phyloP scores from a whole-genome alignment of 108 stramenopile genomes.

The Nitzschia sp. region DNA sequence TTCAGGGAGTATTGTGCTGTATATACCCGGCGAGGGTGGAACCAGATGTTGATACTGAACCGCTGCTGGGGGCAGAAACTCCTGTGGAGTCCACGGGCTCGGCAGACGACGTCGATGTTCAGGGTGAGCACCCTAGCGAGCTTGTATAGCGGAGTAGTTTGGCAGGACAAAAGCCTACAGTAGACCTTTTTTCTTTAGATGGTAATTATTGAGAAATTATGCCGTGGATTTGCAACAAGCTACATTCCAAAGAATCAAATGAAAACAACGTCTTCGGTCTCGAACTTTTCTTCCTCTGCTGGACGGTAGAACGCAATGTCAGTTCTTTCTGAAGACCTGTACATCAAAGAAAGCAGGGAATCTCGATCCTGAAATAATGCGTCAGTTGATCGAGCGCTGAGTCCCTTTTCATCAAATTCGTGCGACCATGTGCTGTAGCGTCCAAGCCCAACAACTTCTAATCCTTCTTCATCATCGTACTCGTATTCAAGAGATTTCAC shows the following conservation, averaged over 20 bases:
- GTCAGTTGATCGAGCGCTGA: background rate
- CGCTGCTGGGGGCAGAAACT: slow-evolving; percentile 4
- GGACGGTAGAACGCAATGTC: slow-evolving; percentile 12
- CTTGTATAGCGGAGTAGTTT: slow-evolving; percentile 4
- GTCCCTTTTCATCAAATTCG: slow-evolving; percentile 10
- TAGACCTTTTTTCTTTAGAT: too few relatives aligned
- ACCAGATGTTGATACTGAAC: slow-evolving; percentile 15
- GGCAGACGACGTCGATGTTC: background rate
- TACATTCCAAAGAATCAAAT: too few relatives aligned
- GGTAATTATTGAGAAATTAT: too few relatives aligned
- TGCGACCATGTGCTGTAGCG: slow-evolving; percentile 16
- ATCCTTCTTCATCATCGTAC: slow-evolving; percentile 27
- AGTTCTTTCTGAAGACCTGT: background rate
- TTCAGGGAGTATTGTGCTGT: slow-evolving; percentile 43
- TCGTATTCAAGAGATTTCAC: background rate
- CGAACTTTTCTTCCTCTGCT: background rate
- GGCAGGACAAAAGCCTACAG: too few relatives aligned
- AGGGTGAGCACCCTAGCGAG: background rate
- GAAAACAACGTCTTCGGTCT: background rate
- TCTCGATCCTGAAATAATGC: background rate
- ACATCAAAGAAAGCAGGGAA: background rate
- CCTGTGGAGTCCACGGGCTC: background rate
- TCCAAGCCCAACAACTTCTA: slow-evolving; percentile 32
- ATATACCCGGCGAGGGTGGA: slow-evolving; percentile 23
- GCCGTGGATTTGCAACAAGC: too few relatives aligned